Conservation (phyloP, 176 grass and related monocot species). For the Oryza longistaminata region DNA sequence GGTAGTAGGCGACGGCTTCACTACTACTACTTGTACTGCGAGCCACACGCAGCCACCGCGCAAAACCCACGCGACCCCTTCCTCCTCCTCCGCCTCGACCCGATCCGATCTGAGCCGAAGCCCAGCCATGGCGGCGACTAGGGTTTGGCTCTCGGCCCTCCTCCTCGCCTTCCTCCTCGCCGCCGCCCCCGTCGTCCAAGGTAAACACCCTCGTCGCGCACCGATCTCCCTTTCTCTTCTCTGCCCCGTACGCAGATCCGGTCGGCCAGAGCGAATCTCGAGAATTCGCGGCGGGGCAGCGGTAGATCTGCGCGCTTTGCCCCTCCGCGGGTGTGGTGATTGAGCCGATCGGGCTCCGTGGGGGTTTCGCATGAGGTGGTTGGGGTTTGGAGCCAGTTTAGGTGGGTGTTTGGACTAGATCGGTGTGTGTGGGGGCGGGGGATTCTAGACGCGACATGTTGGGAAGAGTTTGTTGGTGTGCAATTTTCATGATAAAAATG, state of each 20-base stretch:
- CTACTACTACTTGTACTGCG: background rate
- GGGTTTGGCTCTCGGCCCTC: conserved; percentile 69
- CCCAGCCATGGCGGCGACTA: conserved; percentile 66
- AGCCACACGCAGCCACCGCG: background rate
- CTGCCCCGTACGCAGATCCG: no score
- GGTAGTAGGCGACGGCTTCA: background rate
- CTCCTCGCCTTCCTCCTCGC: conserved; percentile 70
- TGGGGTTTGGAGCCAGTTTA: background rate
- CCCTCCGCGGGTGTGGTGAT: background rate
- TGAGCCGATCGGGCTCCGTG: background rate
- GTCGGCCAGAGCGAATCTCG: background rate
- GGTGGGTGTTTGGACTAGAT: background rate
- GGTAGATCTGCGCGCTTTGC: conserved; percentile 28
- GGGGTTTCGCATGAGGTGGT: background rate
- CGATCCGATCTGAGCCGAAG: conserved; percentile 45
- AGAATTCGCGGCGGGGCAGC: conserved; percentile 16
- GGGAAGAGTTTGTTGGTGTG: background rate
- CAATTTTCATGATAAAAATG: background rate
- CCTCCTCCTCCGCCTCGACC: background rate
- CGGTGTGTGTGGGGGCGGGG: conserved; percentile 2
- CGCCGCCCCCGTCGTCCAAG: conserved; percentile 61
- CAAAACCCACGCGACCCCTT: conserved; percentile 13
- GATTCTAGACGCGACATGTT: background rate
- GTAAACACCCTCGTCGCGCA: conserved; percentile 18
- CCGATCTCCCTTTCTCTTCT: background rate